Evolutionary conservation across 2,329 filamentous ascomycete genomes (phyloP), one percentile per base, ranked within the genome.

Genomic region (Aphanocladium album): DNA sequence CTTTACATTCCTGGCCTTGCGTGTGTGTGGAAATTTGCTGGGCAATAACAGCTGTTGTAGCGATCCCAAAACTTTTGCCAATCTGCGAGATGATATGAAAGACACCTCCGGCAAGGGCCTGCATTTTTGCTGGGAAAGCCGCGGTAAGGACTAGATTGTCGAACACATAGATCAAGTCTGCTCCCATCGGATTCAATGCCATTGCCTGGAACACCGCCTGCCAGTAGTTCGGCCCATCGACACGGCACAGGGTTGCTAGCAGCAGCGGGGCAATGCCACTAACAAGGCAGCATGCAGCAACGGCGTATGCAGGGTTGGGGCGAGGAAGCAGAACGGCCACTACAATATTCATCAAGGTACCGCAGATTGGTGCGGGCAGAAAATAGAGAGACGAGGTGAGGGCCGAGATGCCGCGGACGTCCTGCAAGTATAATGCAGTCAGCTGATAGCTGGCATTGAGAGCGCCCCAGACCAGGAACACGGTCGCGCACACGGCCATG

Each of bases 401-500:
- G 9, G 57, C n/a, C 27, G 57, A 60, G 37, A 47, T 17, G 2
- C 35, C 27, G 14, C 49, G 49, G 5, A 60, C 49, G 27, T 60
- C 37, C 25, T 60, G 25, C 9, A 60, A 41, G 35, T 51, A 60
- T 74, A 62, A 16, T 27, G 55, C 56, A 25, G 62, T 62, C n/a
- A 67, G 59, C 45, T 57, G 50, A 53, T 56, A 62, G 61, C 77
- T 73, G 2, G 70, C 69, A 50, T 78, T 76, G 9, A 77, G 60
- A 0, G 76, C 74, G 0, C 72, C 77, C 60, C 68, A 76, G 0
- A 76, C 70, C 8, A 81, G 66, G 16, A 77, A 64, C 0, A 81
- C 71, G 8, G 74, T 78, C 14, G 80, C 61, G 64, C 83, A 86
- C 25, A 82, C 76, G 19, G 70, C 74, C 0, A 79, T 78, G 65